These are phyloP conservation scores for Margaritispora aquatica DNA, from an alignment of 495 filamentous ascomycete genomes.

Conservation along the genomic window DNA sequence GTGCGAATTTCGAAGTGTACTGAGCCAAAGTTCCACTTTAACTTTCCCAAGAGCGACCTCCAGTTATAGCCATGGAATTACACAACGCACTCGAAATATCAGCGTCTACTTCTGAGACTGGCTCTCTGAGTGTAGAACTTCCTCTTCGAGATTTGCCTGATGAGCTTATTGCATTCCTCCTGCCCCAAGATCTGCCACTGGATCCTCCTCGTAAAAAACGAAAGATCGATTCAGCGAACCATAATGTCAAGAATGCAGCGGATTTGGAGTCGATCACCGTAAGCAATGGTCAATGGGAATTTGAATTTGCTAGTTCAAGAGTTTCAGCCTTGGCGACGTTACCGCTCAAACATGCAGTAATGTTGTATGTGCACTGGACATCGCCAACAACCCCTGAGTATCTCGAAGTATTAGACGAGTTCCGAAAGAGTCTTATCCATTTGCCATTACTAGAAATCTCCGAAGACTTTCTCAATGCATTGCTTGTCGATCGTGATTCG, in stretches of 20 bases:
- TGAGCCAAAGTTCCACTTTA: not conserved
- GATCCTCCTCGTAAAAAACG: slow-evolving; percentile 20
- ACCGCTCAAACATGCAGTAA: not conserved
- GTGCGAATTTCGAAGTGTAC: too few relatives aligned
- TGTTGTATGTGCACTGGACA: slow-evolving; percentile 5
- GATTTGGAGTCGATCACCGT: slow-evolving; percentile 19
- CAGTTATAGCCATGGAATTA: not conserved
- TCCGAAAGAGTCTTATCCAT: not conserved
- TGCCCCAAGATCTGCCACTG: not conserved
- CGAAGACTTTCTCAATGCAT: slow-evolving; percentile 14
- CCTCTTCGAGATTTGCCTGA: slow-evolving; percentile 12
- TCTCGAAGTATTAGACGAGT: slow-evolving; percentile 15
- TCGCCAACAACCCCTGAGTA: not conserved
- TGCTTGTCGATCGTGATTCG: slow-evolving; percentile 8
- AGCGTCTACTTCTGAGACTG: not conserved
- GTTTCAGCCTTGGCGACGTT: slow-evolving; percentile 1
- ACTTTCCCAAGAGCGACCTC: not conserved
- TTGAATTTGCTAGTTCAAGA: slow-evolving; percentile 11
- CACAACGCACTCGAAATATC: not conserved
- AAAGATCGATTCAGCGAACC: slow-evolving; percentile 3
- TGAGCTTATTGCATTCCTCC: slow-evolving; percentile 14
- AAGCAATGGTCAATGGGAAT: slow-evolving; percentile 9
- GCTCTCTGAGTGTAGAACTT: not conserved
- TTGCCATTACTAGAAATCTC: not conserved
- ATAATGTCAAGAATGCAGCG: not conserved